Percentiles rank a stretch among this genome's conserved stretches.
phyloP scores from a whole-genome alignment of 2,329 filamentous ascomycete genomes.

The Penicillium sp. region DNA sequence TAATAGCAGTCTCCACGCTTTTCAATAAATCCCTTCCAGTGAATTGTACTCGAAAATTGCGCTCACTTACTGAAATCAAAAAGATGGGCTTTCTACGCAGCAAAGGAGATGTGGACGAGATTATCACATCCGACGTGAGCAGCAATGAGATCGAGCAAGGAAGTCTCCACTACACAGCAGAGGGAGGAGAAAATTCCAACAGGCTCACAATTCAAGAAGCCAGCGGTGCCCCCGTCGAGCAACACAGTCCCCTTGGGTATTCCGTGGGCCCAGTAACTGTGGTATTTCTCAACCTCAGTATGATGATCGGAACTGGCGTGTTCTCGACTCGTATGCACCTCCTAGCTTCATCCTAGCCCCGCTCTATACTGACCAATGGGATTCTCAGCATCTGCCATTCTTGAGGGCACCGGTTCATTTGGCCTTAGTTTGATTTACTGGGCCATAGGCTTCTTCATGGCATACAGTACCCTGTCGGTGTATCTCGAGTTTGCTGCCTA shows the following conservation, averaged over 20 bases:
- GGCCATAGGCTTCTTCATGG: slow-evolving; percentile 62
- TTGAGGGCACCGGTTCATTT: slow-evolving; percentile 61
- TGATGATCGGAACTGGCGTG: slow-evolving; percentile 66
- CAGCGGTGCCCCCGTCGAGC: slow-evolving; percentile 62
- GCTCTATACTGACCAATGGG: background rate
- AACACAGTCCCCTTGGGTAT: slow-evolving; percentile 59
- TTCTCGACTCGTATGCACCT: slow-evolving; percentile 60
- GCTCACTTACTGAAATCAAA: background rate
- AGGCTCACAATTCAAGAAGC: slow-evolving; percentile 60
- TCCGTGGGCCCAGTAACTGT: slow-evolving; percentile 57
- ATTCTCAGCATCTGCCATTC: slow-evolving; percentile 55
- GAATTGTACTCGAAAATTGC: background rate
- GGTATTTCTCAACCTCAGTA: slow-evolving; percentile 61
- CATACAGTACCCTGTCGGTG: slow-evolving; percentile 55
- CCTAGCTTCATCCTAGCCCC: background rate
- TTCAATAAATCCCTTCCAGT: background rate
- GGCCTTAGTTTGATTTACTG: slow-evolving; percentile 65
- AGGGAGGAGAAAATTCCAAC: slow-evolving; percentile 44
- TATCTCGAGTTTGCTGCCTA: slow-evolving; percentile 66
- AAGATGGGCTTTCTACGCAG: background rate
- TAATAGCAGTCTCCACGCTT: background rate
- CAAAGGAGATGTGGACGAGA: background rate
- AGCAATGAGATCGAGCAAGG: background rate
- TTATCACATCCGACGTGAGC: background rate
- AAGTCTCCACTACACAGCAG: slow-evolving; percentile 5